Percentiles rank a stretch among this genome's conserved stretches.
These are phyloP conservation scores for Luvunga scandens DNA, from an alignment of 345 rosid genomes.

Conservation along the genomic window DNA sequence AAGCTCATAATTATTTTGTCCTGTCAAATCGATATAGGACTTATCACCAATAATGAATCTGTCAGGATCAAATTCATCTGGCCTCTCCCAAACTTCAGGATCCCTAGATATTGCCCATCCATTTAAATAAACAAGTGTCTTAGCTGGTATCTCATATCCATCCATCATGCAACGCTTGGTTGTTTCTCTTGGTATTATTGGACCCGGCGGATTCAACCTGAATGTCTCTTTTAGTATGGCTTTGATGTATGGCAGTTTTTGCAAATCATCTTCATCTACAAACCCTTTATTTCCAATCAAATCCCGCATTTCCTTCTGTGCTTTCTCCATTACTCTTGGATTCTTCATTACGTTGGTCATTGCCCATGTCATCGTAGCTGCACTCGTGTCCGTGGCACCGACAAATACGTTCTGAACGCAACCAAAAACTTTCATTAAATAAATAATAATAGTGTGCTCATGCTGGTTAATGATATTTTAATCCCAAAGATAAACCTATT, in stretches of 20 bases:
- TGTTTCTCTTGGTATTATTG: slow-evolving; percentile 18
- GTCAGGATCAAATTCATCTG: neutral
- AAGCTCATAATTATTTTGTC: slow-evolving; percentile 19
- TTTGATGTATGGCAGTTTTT: slow-evolving; percentile 28
- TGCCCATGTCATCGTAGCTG: slow-evolving; percentile 28
- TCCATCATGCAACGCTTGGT: neutral
- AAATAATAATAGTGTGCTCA: too few relatives aligned
- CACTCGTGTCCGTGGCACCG: slow-evolving; percentile 31
- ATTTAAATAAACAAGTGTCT: neutral
- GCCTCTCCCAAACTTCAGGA: neutral
- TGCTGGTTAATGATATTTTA: too few relatives aligned
- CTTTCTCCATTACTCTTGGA: slow-evolving; percentile 31
- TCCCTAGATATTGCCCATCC: slow-evolving; percentile 40
- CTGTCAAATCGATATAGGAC: slow-evolving; percentile 13
- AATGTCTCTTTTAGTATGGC: slow-evolving; percentile 43
- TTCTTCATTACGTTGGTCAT: slow-evolving; percentile 39
- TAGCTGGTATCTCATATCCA: neutral
- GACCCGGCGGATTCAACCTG: slow-evolving; percentile 10
- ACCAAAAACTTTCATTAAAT: too few relatives aligned
- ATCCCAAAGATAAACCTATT: too few relatives aligned
- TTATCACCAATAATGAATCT: neutral
- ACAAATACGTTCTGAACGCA: slow-evolving; percentile 24
- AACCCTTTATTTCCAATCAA: slow-evolving; percentile 21
- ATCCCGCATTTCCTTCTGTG: slow-evolving; percentile 25
- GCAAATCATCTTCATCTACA: slow-evolving; percentile 32